These are phyloP conservation scores for Pseudocercospora crystallina DNA, from an alignment of 2,329 filamentous ascomycete genomes.

Conservation along the genomic window DNA sequence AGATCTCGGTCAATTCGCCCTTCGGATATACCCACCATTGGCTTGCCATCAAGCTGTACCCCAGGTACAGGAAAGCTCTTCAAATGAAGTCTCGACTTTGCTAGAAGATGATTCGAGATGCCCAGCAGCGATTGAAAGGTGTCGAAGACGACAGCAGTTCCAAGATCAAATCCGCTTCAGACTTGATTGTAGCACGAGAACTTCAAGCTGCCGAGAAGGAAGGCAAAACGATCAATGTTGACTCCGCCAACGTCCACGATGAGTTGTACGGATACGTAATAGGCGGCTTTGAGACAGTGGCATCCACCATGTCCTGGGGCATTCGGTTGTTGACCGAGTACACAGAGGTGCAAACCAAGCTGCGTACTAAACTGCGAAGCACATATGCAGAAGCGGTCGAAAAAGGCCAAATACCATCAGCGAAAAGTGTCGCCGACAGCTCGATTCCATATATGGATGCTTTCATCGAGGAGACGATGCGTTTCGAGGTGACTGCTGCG, in stretches of 20 bases:
- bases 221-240: constrained; percentile 15
- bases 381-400: not conserved
- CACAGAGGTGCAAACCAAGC: constrained; percentile 36
- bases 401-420: not conserved
- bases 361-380: constrained; percentile 27
- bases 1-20: not conserved
- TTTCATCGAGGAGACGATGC: not conserved
- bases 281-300: constrained; percentile 48
- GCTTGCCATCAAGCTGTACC: not conserved
- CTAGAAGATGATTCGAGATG: too few species aligned
- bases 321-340: constrained; percentile 41
- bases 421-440: not conserved
- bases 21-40: not conserved
- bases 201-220: constrained; percentile 37
- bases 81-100: not conserved
- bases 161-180: constrained; percentile 27
- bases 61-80: not conserved
- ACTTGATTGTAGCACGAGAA: constrained; percentile 38
- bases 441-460: not conserved
- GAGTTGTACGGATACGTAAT: constrained; percentile 38
- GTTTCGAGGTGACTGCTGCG: not conserved
- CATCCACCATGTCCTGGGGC: constrained; percentile 43
- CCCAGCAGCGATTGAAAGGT: too few species aligned
- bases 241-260: constrained; percentile 27
- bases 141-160: too few species aligned